Percentiles rank a stretch among this genome's conserved stretches.
These are phyloP conservation scores for Galium porrigens DNA, from an alignment of 305 asterid genomes.

Conservation along the genomic window DNA sequence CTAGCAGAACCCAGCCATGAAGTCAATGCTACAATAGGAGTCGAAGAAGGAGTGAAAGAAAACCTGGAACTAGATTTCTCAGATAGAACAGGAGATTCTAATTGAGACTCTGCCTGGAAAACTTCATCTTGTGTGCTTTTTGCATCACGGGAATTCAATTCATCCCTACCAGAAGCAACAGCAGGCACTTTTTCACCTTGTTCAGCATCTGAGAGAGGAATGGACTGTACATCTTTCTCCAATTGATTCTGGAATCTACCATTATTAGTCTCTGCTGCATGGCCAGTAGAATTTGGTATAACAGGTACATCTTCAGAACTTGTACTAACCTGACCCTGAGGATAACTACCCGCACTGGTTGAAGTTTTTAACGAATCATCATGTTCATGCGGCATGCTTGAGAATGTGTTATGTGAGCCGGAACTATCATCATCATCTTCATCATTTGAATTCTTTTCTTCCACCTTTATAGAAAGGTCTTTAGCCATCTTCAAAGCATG, in stretches of 20 bases:
- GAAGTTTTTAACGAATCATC: slow-evolving; percentile 39
- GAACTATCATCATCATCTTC: slow-evolving; percentile 64
- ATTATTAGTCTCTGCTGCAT: slow-evolving; percentile 28
- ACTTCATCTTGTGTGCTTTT: slow-evolving; percentile 35
- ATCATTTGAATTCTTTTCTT: slow-evolving; percentile 62
- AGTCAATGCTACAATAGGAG: slow-evolving; percentile 77
- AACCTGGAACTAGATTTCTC: slow-evolving; percentile 59
- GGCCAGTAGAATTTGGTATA: slow-evolving; percentile 26
- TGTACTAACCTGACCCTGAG: slow-evolving; percentile 68
- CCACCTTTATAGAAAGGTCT: slow-evolving; percentile 53
- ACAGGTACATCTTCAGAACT: slow-evolving; percentile 71
- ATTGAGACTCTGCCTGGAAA: slow-evolving; percentile 44
- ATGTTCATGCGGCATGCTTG: slow-evolving; percentile 54
- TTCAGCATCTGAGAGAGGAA: slow-evolving; percentile 38
- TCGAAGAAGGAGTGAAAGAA: slow-evolving; percentile 39
- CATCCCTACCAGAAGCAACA: slow-evolving; percentile 43
- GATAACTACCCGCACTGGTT: slow-evolving; percentile 64
- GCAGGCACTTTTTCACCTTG: slow-evolving; percentile 39
- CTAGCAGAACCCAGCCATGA: slow-evolving; percentile 64
- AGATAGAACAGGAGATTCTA: slow-evolving; percentile 55
- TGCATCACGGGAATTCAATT: slow-evolving; percentile 38
- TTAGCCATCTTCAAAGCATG: slow-evolving; percentile 90
- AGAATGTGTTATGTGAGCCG: slow-evolving; percentile 86
- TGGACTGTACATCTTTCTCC: slow-evolving; percentile 27
- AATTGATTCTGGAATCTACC: slow-evolving; percentile 27